Base-by-base conservation (phyloP, 805 yeast genomes). In the Saturnispora zaruensis region DNA sequence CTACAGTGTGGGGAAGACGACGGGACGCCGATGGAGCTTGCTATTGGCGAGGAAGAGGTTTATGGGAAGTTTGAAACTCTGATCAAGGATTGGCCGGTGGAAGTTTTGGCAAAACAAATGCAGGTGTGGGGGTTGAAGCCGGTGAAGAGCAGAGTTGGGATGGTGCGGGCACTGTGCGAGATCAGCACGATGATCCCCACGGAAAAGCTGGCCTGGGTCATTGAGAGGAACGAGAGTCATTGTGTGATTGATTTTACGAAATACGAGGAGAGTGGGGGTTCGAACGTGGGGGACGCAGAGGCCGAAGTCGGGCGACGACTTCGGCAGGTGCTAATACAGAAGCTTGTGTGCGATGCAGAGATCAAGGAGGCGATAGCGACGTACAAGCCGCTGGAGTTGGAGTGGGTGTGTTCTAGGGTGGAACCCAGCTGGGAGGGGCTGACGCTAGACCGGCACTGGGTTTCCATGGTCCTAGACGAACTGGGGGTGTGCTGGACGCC, bases 51-150 rank as follows among this genome's bases (percentile, higher is more conserved):
- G 11, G 25, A 43, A 16, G 21, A 13, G 3, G 41, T 33, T 5
- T 9, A 4, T 4, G 24, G 36, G 14, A 18, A 44, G n/a, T 23
- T 45, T 8, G 44, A 41, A 21, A 59, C 32, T n/a, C 24, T 48
- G 32, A 48, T 49, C 24, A 45, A 44, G 25, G 50, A 41, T 5
- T 53, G 53, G 54, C 41, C 44, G 6, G 30, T 38, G 4, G 34
- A 33, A 2, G 14, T 21, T 26, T 21, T 62, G 25, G 61, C 55
- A 37, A 51, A 53, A 21, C 61, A 60, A 46, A 57, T 71, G 44
- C 51, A 52, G 7, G 59, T 55, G 20, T 70, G 73, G 73, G 73
- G 70, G 1, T 53, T 73, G 47, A 71, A 70, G 50, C 71, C 71
- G 2, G 61, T 59, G 6, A 64, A 24, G 20, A 49, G 45, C 14